These are phyloP conservation scores for Blastobotrys raffinosifermentans DNA, from an alignment of 1,139 yeast genomes.

Conservation along the genomic window DNA sequence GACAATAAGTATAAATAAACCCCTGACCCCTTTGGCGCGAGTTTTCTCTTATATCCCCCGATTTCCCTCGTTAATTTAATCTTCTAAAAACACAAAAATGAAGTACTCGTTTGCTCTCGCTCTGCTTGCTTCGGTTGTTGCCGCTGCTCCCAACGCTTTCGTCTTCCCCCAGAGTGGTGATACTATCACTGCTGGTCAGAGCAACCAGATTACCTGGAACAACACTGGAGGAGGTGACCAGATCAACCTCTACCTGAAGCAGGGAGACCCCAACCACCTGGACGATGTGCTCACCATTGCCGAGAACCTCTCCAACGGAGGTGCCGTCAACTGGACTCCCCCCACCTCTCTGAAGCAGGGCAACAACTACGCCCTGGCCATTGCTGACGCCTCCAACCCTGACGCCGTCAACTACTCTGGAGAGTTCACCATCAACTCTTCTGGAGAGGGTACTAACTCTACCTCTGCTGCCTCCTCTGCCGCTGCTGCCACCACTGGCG, in stretches of 20 bases:
- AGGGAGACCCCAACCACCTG: constrained; percentile 32
- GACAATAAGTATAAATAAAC: too few species aligned
- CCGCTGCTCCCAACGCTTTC: constrained; percentile 28
- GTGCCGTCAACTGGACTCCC: constrained; percentile 35
- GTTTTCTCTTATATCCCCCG: too few species aligned
- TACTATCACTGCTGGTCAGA: constrained; percentile 30
- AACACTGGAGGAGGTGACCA: constrained; percentile 30
- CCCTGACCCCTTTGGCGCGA: too few species aligned
- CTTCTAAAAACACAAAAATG: too few species aligned
- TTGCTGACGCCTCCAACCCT: constrained; percentile 26
- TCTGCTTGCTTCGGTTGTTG: constrained; percentile 9
- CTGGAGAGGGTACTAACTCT: constrained; percentile 18
- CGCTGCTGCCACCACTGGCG: constrained; percentile 12
- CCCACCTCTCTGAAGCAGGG: constrained; percentile 31
- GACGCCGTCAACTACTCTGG: constrained; percentile 34
- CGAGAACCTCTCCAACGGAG: constrained; percentile 30
- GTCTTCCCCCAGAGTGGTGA: constrained; percentile 28
- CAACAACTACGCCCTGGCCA: constrained; percentile 31
- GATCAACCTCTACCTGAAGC: constrained; percentile 29
- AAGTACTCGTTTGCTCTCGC: too few species aligned
- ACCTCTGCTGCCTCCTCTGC: constrained; percentile 16
- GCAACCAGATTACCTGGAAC: constrained; percentile 32
- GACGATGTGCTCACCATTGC: constrained; percentile 33
- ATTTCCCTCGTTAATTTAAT: too few species aligned
- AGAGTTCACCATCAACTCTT: constrained; percentile 27